A percentile compares a stretch with the other conserved stretches of the same genome.
Evolutionary conservation across 768 basidiomycete genomes (phyloP).

Genomic region (Grammothele lineata): DNA sequence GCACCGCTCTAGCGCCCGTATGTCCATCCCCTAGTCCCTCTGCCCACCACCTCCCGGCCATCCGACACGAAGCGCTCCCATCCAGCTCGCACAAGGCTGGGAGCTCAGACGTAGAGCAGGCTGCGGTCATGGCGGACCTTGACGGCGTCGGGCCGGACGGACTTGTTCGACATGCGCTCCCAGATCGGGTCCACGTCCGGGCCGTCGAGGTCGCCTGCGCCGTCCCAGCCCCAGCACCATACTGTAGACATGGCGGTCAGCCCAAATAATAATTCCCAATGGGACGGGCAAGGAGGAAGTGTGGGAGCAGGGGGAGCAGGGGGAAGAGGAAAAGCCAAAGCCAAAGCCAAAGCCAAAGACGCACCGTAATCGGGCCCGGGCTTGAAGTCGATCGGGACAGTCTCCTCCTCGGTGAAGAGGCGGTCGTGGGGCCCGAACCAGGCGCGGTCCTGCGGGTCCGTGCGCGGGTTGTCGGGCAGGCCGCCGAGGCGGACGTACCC

Average conservation of each 20-base stretch:
- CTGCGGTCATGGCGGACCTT: slow-evolving; percentile 57
- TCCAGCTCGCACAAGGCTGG: too few species aligned
- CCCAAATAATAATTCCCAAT: neutral
- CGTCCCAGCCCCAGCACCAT: slow-evolving; percentile 99
- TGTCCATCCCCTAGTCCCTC: too few species aligned
- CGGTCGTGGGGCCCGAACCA: slow-evolving; percentile 99
- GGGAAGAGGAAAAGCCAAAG: neutral
- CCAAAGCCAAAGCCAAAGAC: too few species aligned
- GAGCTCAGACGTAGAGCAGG: slow-evolving; percentile 10
- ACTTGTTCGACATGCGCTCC: slow-evolving; percentile 76
- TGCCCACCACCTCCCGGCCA: too few species aligned
- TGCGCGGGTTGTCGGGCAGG: slow-evolving; percentile 90
- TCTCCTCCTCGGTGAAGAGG: slow-evolving; percentile 87
- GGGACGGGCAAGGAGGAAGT: neutral
- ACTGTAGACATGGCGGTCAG: slow-evolving; percentile 44
- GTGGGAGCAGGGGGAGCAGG: neutral
- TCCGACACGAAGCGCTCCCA: too few species aligned
- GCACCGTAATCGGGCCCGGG: slow-evolving; percentile 84
- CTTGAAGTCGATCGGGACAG: slow-evolving; percentile 67
- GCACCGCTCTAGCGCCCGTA: too few species aligned
- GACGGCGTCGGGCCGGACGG: slow-evolving; percentile 55
- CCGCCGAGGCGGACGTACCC: slow-evolving; percentile 96
- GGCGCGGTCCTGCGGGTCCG: slow-evolving; percentile 94
- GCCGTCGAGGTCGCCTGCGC: slow-evolving; percentile 95
- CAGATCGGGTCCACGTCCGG: slow-evolving; percentile 98